Base-by-base conservation (phyloP, 257 asterid genomes). In the Oldenlandia corymbosa region DNA sequence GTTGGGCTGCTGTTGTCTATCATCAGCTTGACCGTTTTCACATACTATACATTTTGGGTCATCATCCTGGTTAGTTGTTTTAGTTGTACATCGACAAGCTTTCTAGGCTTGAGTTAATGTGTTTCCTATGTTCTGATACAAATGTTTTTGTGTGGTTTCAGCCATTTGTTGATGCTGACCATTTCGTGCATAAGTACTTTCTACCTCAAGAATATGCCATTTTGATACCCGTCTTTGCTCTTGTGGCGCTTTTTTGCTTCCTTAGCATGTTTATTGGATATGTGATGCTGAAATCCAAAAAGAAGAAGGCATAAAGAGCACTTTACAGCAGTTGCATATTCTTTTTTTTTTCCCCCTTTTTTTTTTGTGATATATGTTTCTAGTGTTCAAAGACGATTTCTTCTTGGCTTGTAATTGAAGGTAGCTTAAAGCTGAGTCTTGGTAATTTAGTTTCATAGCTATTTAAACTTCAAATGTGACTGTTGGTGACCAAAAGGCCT, bases 41-140 rank as follows among this genome's bases (percentile, higher is more conserved):
- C 96, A 20, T 91, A 91, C 73, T 91, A 91, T 70, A 91, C 95
- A 51, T 84, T 91, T 69, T 91, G 96, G 97, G 89, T 91, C 51
- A 78, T 91, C 73, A 83, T 91, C 70, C 80, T 91, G 96, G 96
- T 88, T 41, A 79, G 91, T 69, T 57, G 17, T 41, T 46, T 1
- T 31, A 39, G 23, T 51, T 47, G 51, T 49, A 46, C 18, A 20
- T n/a, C n/a, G n/a, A 60, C 32, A 45, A 11, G 18, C 24, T 1
- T n/a, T 66, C 16, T 67, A 32, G 23, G 23, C 21, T 0, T 42
- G 9, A 28, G 34, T 58, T 54, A 47, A 8, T 30, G 2, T 0
- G 52, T 48, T 10, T 46, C 24, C 42, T 32, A 9, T 59, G 36
- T 26, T 30, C 11, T 16, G 7, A 28, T 30, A 17, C 7, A 54